Evolutionary conservation across 1,139 yeast genomes (phyloP), one percentile per base, ranked within the genome.

Genomic region (Blastobotrys raffinosifermentans): DNA sequence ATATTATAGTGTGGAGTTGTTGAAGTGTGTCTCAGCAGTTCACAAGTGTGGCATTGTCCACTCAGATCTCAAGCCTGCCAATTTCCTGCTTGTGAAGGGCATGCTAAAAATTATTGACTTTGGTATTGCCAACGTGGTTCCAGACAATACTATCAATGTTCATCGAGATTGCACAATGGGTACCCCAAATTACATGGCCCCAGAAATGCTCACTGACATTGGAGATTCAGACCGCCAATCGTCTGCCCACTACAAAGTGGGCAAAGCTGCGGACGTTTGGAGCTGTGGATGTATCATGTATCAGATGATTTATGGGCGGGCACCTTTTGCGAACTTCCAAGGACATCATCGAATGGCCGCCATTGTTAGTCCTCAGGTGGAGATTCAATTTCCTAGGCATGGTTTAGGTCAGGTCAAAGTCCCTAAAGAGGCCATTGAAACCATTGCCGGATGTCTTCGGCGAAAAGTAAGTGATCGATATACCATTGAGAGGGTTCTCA

Each of bases 151-250:
- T 0, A 78, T 84, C 20, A 91, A 91, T 52, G 76, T 91, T 16
- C 91, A 89, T 55, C 72, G 97, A 41, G 94, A 86, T 45, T 76
- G 87, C 4, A 96, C 86, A 57, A 82, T 87, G 40, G 98, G 98
- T 2, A 91, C 98, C 0, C 96, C 96, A 2, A 86, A 84, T 58
- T 91, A 91, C 58, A 91, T 91, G 98, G 96, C 98, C 0, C 98
- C 98, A 0, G 98, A 91, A 58, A 86, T 97, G 0, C 66, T 89
- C 40, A 70, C 81, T 31, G 94, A 80, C 57, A 75, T 76, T 38
- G 16, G 31, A 15, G n/a, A n/a, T n/a, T n/a, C n/a, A n/a, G n/a
- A n/a, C n/a, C n/a, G n/a, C 14, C 21, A 25, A 11, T 14, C 14
- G 26, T 35, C 17, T 10, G 29, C 36, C 7, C 56, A 72, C 43